A percentile compares a stretch with the other conserved stretches of the same genome.
phyloP scores from a whole-genome alignment of 495 filamentous ascomycete species.

The Trichoderma asperelloides region DNA sequence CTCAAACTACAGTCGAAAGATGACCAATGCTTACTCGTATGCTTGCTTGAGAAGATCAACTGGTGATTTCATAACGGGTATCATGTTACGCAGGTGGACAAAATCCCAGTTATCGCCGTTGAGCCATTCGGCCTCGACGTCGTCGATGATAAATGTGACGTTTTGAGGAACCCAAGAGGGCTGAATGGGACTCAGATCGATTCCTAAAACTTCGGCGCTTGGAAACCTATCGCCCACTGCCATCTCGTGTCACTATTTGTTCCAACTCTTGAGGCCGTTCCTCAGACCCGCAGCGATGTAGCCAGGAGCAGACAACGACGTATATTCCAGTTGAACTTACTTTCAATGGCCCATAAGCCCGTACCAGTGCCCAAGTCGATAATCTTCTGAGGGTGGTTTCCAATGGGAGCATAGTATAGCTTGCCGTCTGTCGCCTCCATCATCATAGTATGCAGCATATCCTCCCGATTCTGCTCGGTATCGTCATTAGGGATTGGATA shows the following conservation, averaged over 20 bases:
- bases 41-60: slow-evolving; percentile 25
- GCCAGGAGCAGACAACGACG: slow-evolving; percentile 18
- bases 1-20: no score
- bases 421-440: slow-evolving; percentile 31
- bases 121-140: slow-evolving; percentile 52
- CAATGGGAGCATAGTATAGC: slow-evolving; percentile 37
- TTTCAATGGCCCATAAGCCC: slow-evolving; percentile 43
- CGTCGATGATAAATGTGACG: slow-evolving; percentile 52
- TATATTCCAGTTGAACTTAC: slow-evolving; percentile 28
- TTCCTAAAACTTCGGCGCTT: slow-evolving; percentile 45
- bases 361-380: slow-evolving; percentile 48
- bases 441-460: slow-evolving; percentile 36
- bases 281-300: neutral
- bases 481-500: slow-evolving; percentile 53
- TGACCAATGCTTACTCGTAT: slow-evolving; percentile 21
- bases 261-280: neutral
- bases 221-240: slow-evolving; percentile 37
- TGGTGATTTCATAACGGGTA: slow-evolving; percentile 36
- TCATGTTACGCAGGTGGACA: slow-evolving; percentile 43
- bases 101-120: slow-evolving; percentile 47
- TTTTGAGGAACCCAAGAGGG: slow-evolving; percentile 49
- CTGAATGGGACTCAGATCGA: slow-evolving; percentile 59
- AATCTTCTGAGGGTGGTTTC: slow-evolving; percentile 30
- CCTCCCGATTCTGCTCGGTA: slow-evolving; percentile 38
- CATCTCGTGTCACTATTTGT: neutral